These are phyloP conservation scores for Nicotiana obtusifolia DNA, from an alignment of 257 asterid species.

Conservation along the genomic window DNA sequence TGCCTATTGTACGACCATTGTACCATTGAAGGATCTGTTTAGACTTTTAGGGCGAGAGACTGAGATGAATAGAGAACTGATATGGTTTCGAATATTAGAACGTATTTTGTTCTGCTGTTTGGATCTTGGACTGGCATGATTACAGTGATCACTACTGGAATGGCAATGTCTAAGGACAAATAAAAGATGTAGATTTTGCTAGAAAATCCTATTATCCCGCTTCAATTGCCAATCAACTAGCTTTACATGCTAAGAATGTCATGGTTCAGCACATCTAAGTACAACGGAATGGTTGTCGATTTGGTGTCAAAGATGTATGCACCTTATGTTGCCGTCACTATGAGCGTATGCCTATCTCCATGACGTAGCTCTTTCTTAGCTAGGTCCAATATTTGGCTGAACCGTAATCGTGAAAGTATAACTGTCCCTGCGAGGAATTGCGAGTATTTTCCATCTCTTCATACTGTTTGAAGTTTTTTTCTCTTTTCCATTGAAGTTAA, in stretches of 20 bases:
- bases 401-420: not conserved
- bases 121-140: not conserved
- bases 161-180: not conserved
- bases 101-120: not conserved
- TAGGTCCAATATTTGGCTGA: not conserved
- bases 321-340: not conserved
- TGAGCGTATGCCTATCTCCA: not conserved
- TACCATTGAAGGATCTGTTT: not conserved
- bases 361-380: not conserved
- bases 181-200: not conserved
- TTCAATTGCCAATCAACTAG: not conserved
- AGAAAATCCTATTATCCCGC: not conserved
- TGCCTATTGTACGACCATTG: not conserved
- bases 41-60: not conserved
- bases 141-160: not conserved
- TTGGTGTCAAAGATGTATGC: not conserved
- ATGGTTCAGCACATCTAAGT: not conserved
- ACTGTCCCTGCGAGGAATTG: not conserved
- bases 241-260: not conserved
- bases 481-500: not conserved
- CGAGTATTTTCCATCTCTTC: not conserved
- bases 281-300: not conserved
- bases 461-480: not conserved
- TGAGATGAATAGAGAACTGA: not conserved
- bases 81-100: not conserved